Percentiles rank a stretch among this genome's conserved stretches.
phyloP scores from a whole-genome alignment of 805 yeast genomes.

The Wickerhamiella slavikovae region DNA sequence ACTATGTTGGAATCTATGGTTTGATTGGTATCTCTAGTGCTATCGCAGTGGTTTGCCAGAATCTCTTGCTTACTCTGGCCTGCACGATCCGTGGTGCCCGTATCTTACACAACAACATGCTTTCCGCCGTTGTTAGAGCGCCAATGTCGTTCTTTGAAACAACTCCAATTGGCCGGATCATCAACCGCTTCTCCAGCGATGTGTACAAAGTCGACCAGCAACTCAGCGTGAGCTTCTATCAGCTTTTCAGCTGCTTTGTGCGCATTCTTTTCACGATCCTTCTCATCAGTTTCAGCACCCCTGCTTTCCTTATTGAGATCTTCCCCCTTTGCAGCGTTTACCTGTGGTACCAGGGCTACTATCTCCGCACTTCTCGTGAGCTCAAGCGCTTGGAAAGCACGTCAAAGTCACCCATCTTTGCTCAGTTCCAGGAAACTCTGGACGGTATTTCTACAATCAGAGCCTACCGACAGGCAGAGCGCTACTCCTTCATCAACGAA shows the following conservation, averaged over 20 bases:
- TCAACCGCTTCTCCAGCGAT: slow-evolving; percentile 81
- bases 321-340: slow-evolving; percentile 49
- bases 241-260: slow-evolving; percentile 19
- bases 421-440: slow-evolving; percentile 65
- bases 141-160: slow-evolving; percentile 94
- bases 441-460: slow-evolving; percentile 59
- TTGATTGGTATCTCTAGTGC: slow-evolving; percentile 43
- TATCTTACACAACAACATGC: slow-evolving; percentile 51
- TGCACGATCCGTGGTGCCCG: slow-evolving; percentile 59
- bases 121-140: slow-evolving; percentile 50
- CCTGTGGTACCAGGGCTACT: slow-evolving; percentile 48
- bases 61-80: slow-evolving; percentile 23
- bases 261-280: slow-evolving; percentile 38
- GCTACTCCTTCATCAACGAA: slow-evolving; percentile 39
- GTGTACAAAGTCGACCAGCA: slow-evolving; percentile 72
- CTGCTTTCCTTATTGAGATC: slow-evolving; percentile 59
- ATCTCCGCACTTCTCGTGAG: slow-evolving; percentile 54
- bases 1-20: slow-evolving; percentile 57
- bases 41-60: slow-evolving; percentile 37
- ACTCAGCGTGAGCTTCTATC: slow-evolving; percentile 21
- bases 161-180: slow-evolving; percentile 80
- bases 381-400: slow-evolving; percentile 51
- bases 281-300: slow-evolving; percentile 73
- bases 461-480: slow-evolving; percentile 46
- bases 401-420: slow-evolving; percentile 56